Evolutionary conservation across 768 basidiomycete genomes (phyloP), one percentile per base, ranked within the genome.

Genomic region (Cytidiella melzeri): DNA sequence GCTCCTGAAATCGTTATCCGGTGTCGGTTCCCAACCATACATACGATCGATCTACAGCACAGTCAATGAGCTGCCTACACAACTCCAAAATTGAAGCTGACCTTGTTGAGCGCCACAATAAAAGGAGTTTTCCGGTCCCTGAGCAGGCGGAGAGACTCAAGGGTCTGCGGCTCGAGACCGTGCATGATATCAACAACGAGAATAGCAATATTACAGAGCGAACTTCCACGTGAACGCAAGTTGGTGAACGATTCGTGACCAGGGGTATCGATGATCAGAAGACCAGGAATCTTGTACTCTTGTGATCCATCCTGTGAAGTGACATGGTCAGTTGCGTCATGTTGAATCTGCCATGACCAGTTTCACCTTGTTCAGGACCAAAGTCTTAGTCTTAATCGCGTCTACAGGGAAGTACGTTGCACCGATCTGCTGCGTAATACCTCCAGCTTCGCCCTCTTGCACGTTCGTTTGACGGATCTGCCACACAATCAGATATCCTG

Each of bases 231-330:
- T 13, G 87, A 83, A 42, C 96, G 90, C 64, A 98, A 67, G 67
- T 98, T 98, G 6, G 92, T 92, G 78, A 99, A 99, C 4, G 93
- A 95, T 70, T 98, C 96, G 81, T 99, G 96, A 48, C 96, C 96
- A 48, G 96, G 96, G 1, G 96, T 99, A 65, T 99, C 96, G 58
- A 99, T 98, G 58, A 99, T 66, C 48, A 99, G 76, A 13, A 99
- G 77, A 66, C 96, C 96, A 28, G 96, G 96, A 53, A 97, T 84
- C 69, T 97, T 96, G 76, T 94, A 97, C 58, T 98, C 91, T 69
- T 88, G 84, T 37, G 67, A 66, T 52, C 82, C 83, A 57, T 90
- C 85, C 87, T 90, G 60, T 20, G 38, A 24, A 27, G 11, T n/a
- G n/a, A n/a, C n/a, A 30, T 9, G 42, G 27, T 30, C 43, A 18